Conservation (phyloP, 345 rosid species). For the Hibiscus trionum region DNA sequence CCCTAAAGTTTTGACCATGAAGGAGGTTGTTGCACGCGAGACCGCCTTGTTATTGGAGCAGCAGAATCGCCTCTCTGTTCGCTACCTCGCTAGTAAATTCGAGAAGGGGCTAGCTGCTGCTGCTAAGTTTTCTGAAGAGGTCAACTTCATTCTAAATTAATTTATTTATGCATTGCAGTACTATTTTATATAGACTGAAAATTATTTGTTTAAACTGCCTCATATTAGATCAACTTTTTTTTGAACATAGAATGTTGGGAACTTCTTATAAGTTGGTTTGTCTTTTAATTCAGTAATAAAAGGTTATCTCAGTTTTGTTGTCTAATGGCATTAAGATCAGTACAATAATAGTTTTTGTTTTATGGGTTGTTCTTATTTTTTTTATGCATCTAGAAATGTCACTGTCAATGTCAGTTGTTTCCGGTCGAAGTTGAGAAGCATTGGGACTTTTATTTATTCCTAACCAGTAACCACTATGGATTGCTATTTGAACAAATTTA, state of each 20-base stretch:
- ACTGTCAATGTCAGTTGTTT: neutral
- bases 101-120: conserved; percentile 96
- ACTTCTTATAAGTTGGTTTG: neutral
- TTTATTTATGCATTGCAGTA: neutral
- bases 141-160: conserved; percentile 15
- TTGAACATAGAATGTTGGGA: neutral
- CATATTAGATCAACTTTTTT: neutral
- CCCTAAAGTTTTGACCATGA: conserved; percentile 73
- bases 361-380: neutral
- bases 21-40: conserved; percentile 88
- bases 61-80: conserved; percentile 88
- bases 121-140: conserved; percentile 95
- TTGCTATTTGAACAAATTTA: neutral
- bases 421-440: conserved; percentile 4
- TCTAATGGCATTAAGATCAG: neutral
- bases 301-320: conserved; percentile 72
- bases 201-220: neutral
- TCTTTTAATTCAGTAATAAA: conserved; percentile 15
- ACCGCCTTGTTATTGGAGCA: conserved; percentile 82
- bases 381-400: neutral
- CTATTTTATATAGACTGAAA: neutral
- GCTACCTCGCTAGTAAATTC: conserved; percentile 86
- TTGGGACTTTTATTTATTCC: neutral
- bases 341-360: neutral
- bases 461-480: neutral